A percentile compares a stretch with the other conserved stretches of the same genome.
Evolutionary conservation across 495 filamentous ascomycete genomes (phyloP).

Genomic region (Glarea lozoyensis): DNA sequence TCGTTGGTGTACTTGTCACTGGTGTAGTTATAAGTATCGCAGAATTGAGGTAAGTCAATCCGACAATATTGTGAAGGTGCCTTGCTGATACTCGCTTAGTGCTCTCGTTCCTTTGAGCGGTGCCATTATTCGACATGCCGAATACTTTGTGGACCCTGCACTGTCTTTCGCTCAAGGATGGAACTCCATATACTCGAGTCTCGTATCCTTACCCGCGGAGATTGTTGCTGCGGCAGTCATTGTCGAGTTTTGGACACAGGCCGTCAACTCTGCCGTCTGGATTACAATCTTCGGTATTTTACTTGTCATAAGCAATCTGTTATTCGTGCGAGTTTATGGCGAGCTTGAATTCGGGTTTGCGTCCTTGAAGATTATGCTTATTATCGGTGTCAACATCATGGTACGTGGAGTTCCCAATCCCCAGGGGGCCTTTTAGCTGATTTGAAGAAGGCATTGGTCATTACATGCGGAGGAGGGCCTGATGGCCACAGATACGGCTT

Average conservation of each 20-base stretch:
- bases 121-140: constrained; percentile 19
- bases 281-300: constrained; percentile 67
- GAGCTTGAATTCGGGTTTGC: constrained; percentile 67
- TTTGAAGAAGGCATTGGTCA: constrained; percentile 16
- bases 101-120: constrained; percentile 49
- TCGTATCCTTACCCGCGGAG: constrained; percentile 16
- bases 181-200: constrained; percentile 12
- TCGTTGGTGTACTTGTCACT: constrained; percentile 14
- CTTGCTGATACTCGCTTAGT: not conserved
- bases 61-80: not conserved
- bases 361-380: constrained; percentile 64
- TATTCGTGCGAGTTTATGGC: constrained; percentile 59
- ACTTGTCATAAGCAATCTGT: constrained; percentile 55
- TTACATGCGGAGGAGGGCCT: constrained; percentile 30
- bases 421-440: not conserved
- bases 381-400: constrained; percentile 43
- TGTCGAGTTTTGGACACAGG: constrained; percentile 62
- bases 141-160: constrained; percentile 21
- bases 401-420: constrained; percentile 3
- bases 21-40: constrained; percentile 17
- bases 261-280: constrained; percentile 50
- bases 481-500: constrained; percentile 42
- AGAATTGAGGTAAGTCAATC: constrained; percentile 14
- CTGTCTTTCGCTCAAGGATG: constrained; percentile 21
- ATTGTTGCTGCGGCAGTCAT: constrained; percentile 56